Evolutionary conservation across 1,284 basidiomycete species (phyloP).

Genomic region (Cryptococcus sp.): DNA sequence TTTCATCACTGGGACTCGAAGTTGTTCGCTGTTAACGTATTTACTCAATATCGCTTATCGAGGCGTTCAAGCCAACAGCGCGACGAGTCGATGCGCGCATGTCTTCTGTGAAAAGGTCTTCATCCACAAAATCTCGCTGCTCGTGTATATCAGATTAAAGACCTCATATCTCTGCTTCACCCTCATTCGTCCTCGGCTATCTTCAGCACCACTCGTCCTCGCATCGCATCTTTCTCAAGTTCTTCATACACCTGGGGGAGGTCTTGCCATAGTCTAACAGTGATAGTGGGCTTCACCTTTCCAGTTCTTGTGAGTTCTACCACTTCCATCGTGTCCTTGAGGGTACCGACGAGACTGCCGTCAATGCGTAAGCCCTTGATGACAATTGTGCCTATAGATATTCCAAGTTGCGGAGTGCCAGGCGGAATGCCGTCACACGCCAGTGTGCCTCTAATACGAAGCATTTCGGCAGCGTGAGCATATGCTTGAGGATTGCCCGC

Average conservation of each 20-base stretch:
- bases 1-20: too few species aligned
- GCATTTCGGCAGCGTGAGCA: constrained; percentile 5
- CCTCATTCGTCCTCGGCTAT: constrained; percentile 5
- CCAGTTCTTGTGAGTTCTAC: constrained; percentile 5
- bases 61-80: too few species aligned
- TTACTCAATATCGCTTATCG: too few species aligned
- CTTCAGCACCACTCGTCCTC: constrained; percentile 3
- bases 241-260: constrained; percentile 6
- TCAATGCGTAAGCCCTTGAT: constrained; percentile 3
- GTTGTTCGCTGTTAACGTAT: too few species aligned
- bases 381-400: constrained; percentile 4
- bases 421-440: constrained; percentile 6
- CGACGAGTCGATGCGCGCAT: too few species aligned
- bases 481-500: constrained; percentile 2
- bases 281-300: constrained; percentile 5
- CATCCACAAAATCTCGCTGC: too few species aligned
- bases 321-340: constrained; percentile 6
- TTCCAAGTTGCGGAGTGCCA: constrained; percentile 1
- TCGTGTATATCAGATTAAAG: too few species aligned
- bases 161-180: too few species aligned
- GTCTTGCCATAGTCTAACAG: constrained; percentile 1
- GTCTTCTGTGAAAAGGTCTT: too few species aligned
- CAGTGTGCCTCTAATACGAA: constrained; percentile 3
- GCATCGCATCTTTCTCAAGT: constrained; percentile 1
- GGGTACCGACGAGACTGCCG: constrained; percentile 4